Evolutionary conservation across 768 basidiomycete genomes (phyloP).

Genomic region (Sarcodon aspratus): DNA sequence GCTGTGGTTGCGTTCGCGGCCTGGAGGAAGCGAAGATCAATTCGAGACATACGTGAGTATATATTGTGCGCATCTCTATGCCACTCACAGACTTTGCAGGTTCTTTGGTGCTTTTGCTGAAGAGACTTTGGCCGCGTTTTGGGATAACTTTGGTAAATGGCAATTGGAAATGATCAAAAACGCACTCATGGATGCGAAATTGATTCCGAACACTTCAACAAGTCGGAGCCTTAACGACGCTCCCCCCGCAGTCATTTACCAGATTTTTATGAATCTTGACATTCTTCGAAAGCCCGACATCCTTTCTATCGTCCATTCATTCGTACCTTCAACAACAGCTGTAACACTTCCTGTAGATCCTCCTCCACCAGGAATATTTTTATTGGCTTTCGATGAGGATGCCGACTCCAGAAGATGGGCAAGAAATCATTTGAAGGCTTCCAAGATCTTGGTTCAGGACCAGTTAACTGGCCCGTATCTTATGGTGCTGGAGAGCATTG

Average conservation of each 20-base stretch:
- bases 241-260: conserved; percentile 44
- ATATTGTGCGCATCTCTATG: neutral
- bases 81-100: conserved; percentile 25
- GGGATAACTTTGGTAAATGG: conserved; percentile 52
- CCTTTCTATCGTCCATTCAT: conserved; percentile 25
- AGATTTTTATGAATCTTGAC: conserved; percentile 49
- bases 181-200: conserved; percentile 27
- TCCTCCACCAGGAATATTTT: conserved; percentile 49
- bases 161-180: conserved; percentile 42
- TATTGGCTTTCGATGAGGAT: conserved; percentile 42
- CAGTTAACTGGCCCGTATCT: conserved; percentile 38
- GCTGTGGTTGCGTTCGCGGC: conserved; percentile 58
- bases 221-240: conserved; percentile 24
- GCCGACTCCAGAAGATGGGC: conserved; percentile 51
- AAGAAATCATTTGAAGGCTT: conserved; percentile 24
- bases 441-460: conserved; percentile 33
- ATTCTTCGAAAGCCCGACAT: conserved; percentile 43
- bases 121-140: conserved; percentile 43
- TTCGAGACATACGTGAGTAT: conserved; percentile 63
- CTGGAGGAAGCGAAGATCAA: conserved; percentile 52
- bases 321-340: conserved; percentile 36
- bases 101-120: conserved; percentile 63
- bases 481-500: conserved; percentile 30
- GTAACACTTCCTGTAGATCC: conserved; percentile 26
- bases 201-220: conserved; percentile 3